These are phyloP conservation scores for Chlamydomonas urium DNA, from an alignment of 139 green algal species.

Conservation along the genomic window DNA sequence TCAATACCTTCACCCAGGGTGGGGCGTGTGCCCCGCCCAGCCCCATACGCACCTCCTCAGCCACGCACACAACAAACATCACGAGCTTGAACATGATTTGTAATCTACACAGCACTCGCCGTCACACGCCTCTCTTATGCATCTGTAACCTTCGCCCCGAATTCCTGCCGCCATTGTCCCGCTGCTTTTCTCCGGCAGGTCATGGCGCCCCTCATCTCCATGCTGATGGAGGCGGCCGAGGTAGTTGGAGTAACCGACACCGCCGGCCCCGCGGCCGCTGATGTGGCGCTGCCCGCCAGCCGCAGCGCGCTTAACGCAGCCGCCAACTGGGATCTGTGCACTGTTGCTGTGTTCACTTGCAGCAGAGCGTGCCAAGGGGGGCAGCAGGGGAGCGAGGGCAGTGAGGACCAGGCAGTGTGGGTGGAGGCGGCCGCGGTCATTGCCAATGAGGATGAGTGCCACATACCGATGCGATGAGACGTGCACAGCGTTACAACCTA, in stretches of 20 bases:
- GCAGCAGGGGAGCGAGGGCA: background rate
- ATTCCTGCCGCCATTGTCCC: slow-evolving; percentile 36
- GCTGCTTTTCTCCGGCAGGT: slow-evolving; percentile 58
- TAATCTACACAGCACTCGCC: background rate
- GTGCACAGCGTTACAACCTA: too few species aligned
- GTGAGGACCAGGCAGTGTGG: background rate
- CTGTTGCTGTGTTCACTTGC: slow-evolving; percentile 56
- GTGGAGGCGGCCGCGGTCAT: slow-evolving; percentile 42
- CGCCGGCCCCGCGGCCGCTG: background rate
- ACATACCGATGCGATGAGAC: too few species aligned
- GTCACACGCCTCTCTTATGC: background rate
- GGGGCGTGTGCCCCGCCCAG: background rate
- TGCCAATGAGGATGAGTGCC: slow-evolving; percentile 46
- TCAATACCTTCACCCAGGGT: too few species aligned
- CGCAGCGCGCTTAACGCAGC: slow-evolving; percentile 24
- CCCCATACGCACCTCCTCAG: background rate
- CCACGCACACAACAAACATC: background rate
- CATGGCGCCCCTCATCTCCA: slow-evolving; percentile 53
- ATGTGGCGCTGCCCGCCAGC: background rate
- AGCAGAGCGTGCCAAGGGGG: background rate
- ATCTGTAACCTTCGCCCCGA: background rate
- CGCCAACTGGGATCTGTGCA: slow-evolving; percentile 58
- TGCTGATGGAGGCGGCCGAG: slow-evolving; percentile 52
- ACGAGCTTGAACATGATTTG: background rate
- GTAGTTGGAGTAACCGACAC: slow-evolving; percentile 21